Evolutionary conservation across 1,139 yeast genomes (phyloP), one percentile per base, ranked within the genome.

Genomic region (Debaryomyces psychrophilus): DNA sequence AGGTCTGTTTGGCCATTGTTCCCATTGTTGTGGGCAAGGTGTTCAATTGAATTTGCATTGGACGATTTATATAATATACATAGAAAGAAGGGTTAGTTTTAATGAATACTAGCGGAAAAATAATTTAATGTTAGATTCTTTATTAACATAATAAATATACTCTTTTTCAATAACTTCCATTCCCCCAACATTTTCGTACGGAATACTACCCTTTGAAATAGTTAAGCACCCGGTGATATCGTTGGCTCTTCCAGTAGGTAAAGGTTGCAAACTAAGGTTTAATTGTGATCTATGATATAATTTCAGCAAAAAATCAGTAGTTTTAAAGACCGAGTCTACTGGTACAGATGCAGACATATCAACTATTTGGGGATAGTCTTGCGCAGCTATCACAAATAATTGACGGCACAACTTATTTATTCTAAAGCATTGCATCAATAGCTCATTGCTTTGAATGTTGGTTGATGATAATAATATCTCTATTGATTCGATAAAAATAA

Each of bases 1-100:
- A 76, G 87, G 53, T 87, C 96, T 42, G 90, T 92, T 0, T 93
- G 99, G 99, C 96, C 97, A 0, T 80, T 89, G 50, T 76, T 90
- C 53, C 90, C 97, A 0, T 71, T 92, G 38, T 72, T 95, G 37
- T 85, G 92, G 83, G 87, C 96, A 0, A 73, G 99, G 45, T 89
- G 97, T 59, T 83, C 93, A 1, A 87, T 92, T 48, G 99, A 93
- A 68, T 88, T 87, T 68, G 87, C 92, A 27, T 73, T 93, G 48
- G 96, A 92, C 62, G 90, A 86, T 61, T 75, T 85, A 56, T 82
- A 83, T 61, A 79, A 77, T 64, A 66, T 76, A 51, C 77, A 78
- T 60, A 67, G 76, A 52, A 73, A 74, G 55, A 64, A 56, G 46
- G 52, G 54, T 34, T 52, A 38, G 39, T 18, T 15, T 18, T 47